Percentiles rank a stretch among this genome's conserved stretches.
Conservation (phyloP, 2,329 filamentous ascomycete species). For the Eutypella sp. region DNA sequence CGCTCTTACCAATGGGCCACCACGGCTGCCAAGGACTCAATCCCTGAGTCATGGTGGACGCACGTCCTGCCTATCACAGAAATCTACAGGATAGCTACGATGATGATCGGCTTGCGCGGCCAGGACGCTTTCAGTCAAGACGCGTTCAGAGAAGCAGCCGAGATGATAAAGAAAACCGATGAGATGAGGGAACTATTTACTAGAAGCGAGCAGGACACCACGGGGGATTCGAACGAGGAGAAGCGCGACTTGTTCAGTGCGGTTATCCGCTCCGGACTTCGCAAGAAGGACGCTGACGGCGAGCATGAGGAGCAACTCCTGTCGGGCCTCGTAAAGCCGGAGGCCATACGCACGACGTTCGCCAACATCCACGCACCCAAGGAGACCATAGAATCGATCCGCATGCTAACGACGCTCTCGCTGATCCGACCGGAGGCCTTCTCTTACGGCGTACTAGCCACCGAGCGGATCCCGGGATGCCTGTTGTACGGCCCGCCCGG, state of each 20-base stretch:
- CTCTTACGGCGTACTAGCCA: conserved; percentile 86
- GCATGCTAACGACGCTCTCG: conserved; percentile 82
- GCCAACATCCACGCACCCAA: conserved; percentile 75
- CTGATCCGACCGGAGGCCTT: conserved; percentile 91
- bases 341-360: conserved; percentile 82
- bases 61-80: conserved; percentile 19
- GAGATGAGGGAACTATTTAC: conserved; percentile 25
- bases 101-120: conserved; percentile 19
- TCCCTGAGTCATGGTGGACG: conserved; percentile 9
- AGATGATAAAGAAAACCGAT: conserved; percentile 16
- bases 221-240: conserved; percentile 24
- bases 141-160: conserved; percentile 12
- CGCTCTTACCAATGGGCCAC: background rate
- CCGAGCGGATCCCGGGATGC: conserved; percentile 84
- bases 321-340: conserved; percentile 73
- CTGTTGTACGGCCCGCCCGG: conserved; percentile 85
- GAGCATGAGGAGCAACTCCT: conserved; percentile 79
- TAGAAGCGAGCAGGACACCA: conserved; percentile 34
- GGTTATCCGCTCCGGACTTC: conserved; percentile 21
- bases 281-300: conserved; percentile 47
- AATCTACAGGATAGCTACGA: conserved; percentile 23
- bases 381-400: conserved; percentile 81
- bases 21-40: background rate
- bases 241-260: too few species aligned
- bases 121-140: conserved; percentile 10